phyloP scores from a whole-genome alignment of 768 basidiomycete species.

The Bullera alba region DNA sequence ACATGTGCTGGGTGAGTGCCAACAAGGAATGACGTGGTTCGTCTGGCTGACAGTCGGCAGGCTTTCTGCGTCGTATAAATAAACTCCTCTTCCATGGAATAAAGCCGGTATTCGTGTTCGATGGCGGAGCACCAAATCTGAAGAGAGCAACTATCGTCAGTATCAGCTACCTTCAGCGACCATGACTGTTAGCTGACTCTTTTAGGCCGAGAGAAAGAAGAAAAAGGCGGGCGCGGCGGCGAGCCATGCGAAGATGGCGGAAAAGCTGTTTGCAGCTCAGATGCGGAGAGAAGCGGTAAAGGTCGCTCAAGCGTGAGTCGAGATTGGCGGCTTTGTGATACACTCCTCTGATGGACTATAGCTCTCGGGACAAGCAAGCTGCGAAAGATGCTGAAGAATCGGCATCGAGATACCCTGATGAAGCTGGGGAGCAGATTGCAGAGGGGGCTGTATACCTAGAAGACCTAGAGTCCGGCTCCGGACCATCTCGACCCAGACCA shows the following conservation, averaged over 20 bases:
- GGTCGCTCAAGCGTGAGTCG: constrained; percentile 49
- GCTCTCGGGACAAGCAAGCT: constrained; percentile 15
- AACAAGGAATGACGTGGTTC: neutral
- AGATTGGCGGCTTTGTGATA: neutral
- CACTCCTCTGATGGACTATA: neutral
- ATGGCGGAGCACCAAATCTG: constrained; percentile 86
- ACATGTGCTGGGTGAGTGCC: constrained; percentile 69
- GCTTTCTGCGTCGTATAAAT: constrained; percentile 62
- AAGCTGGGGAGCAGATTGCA: constrained; percentile 52
- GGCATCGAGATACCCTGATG: constrained; percentile 21
- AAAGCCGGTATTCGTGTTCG: constrained; percentile 97
- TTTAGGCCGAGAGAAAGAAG: constrained; percentile 73
- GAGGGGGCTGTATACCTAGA: constrained; percentile 81
- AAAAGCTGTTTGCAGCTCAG: constrained; percentile 85
- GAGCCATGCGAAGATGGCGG: constrained; percentile 79
- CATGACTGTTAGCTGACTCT: neutral
- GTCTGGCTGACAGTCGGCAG: constrained; percentile 9
- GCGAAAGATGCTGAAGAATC: constrained; percentile 11
- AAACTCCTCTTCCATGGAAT: constrained; percentile 96
- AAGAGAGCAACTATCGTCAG: constrained; percentile 83
- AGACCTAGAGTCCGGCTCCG: constrained; percentile 54
- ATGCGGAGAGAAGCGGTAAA: constrained; percentile 80
- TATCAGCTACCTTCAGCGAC: constrained; percentile 9
- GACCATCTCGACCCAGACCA: constrained; percentile 37
- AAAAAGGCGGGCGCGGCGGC: constrained; percentile 85